Base-by-base conservation (phyloP, 1,284 basidiomycete genomes). In the Austropuccinia psidii region DNA sequence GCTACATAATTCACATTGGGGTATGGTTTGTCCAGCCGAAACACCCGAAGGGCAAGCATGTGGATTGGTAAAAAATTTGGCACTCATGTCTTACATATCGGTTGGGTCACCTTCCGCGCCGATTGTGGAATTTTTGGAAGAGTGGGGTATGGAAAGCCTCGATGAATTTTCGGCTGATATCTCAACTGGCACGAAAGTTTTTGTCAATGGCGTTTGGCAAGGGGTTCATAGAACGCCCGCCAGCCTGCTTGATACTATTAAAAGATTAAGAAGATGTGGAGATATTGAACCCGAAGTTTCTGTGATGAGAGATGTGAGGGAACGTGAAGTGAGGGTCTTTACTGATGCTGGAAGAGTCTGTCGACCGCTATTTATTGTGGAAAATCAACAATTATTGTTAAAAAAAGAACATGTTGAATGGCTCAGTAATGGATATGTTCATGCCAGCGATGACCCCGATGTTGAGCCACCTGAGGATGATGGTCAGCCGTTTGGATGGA, bases 201-300 rank as follows among this genome's bases (percentile, higher is more conserved):
- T 99, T 81, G 92, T 99, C 76, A 99, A 99, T 79, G 96, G 96
- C 80, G 93, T 98, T 11, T 98, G 96, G 96, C 93, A 97, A 86
- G 96, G 96, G 77, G 92, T 98, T n/a, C 94, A 98, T 82, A 90
- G 93, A 74, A 91, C 98, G 78, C 91, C 95, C 19, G 89, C 89
- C 58, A 90, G 91, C 77, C 85, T 99, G 67, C 91, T 98, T 76
- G 89, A 90, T 79, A 97, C 94, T 27, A 87, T 99, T 80, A 90
- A 94, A 81, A 89, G 90, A 78, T 85, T 98, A 76, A 87, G 96
- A 76, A 85, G 96, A 77, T 93, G 91, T 80, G 93, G 96, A 77
- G 94, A 98, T 81, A 94, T 99, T 80, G 91, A 90, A 79, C 87
- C 91, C 64, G 95, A 98, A 82, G 93, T 98, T 11, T 95, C 92